Base-by-base conservation (phyloP, 345 rosid species). In the Dipteronia dyeriana region DNA sequence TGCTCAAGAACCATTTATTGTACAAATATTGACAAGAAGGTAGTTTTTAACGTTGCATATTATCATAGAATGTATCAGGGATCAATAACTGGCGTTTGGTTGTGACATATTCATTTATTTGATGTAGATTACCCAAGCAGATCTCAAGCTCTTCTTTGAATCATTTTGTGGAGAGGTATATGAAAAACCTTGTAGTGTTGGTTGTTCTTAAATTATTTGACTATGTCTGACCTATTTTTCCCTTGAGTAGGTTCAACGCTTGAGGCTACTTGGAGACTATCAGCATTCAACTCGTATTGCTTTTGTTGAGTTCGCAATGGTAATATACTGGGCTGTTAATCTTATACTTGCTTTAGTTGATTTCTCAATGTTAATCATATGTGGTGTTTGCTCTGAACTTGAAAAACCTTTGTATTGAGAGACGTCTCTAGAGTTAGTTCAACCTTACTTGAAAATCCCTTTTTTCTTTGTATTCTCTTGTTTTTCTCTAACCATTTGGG, bases 1-100 rank as follows among this genome's bases (percentile, higher is more conserved):
- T 97, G 99, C 80, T 79, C 97, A 39, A 94, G 99, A 84, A 97
- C 99, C 81, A 88, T 97, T 75, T 97, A 97, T 78, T 94, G 98
- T 76, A 89, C 99, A 76, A 97, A 97, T 90, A 90, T 97, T 74
- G 99, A 97, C 90, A 91, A 89, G 82, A 88, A 87, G 98, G 99
- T 94, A 81, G 75, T 56, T 7, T 70, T 53, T 17, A 61, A 45
- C 11, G 26, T 60, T 22, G 26, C 71, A 20, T 25, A 26, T 49
- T 53, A 25, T 80, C 41, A 74, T 66, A 26, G 10, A 17, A 76
- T 76, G 56, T 62, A 39, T 8, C 49, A n/a, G 51, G 19, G 71
- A 57, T 66, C 29, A 34, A 71, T 49, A 29, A 25, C 14, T 38
- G 16, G 70, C 38, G 23, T 64, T 70, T 68, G 59, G 70, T 59